phyloP scores from a whole-genome alignment of 257 asterid species.

The Echium plantagineum region DNA sequence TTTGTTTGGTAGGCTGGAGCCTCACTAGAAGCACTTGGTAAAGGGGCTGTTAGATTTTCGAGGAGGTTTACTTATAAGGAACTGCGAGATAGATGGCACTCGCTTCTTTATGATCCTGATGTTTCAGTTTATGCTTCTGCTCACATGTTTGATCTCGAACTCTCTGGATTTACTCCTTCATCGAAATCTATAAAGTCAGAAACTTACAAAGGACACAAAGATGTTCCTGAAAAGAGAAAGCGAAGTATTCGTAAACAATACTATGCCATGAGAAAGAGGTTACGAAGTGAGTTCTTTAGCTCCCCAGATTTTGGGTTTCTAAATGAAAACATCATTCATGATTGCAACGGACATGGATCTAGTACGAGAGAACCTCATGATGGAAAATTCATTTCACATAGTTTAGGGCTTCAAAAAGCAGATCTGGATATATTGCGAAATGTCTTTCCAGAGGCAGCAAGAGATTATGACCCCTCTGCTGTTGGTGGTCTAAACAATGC shows the following conservation, averaged over 20 bases:
- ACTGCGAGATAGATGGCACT: slow-evolving; percentile 42
- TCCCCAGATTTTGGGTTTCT: slow-evolving; percentile 45
- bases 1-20: slow-evolving; percentile 11
- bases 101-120: slow-evolving; percentile 57
- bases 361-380: slow-evolving; percentile 35
- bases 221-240: slow-evolving; percentile 54
- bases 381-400: slow-evolving; percentile 32
- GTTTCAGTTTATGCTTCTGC: slow-evolving; percentile 57
- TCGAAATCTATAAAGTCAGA: slow-evolving; percentile 46
- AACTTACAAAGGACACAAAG: slow-evolving; percentile 35
- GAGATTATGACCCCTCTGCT: slow-evolving; percentile 24
- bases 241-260: slow-evolving; percentile 57
- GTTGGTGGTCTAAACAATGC: slow-evolving; percentile 15
- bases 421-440: slow-evolving; percentile 51
- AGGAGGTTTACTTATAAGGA: slow-evolving; percentile 42
- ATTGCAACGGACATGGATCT: slow-evolving; percentile 35
- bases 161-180: slow-evolving; percentile 52
- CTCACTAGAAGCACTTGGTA: slow-evolving; percentile 59
- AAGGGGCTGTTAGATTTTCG: slow-evolving; percentile 54
- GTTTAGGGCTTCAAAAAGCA: slow-evolving; percentile 50
- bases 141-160: slow-evolving; percentile 68
- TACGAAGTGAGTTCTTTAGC: slow-evolving; percentile 51
- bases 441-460: slow-evolving; percentile 52
- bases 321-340: slow-evolving; percentile 37
- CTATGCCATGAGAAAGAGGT: slow-evolving; percentile 61